Percentiles rank a stretch among this genome's conserved stretches.
These are phyloP conservation scores for Pistacia atlantica DNA, from an alignment of 345 rosid species.

Conservation along the genomic window DNA sequence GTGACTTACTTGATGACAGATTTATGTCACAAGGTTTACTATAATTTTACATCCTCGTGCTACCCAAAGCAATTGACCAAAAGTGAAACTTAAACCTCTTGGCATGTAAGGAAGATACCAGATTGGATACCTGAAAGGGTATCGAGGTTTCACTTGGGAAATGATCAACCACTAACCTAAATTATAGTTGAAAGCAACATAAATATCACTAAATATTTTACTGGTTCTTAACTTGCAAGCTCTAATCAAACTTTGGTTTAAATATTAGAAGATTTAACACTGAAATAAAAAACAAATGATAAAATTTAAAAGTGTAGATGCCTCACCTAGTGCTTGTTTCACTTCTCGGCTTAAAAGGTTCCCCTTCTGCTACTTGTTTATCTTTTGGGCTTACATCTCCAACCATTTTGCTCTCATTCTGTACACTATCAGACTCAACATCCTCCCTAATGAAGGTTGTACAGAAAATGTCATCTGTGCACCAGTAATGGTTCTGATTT, in stretches of 20 bases:
- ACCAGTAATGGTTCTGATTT: neutral
- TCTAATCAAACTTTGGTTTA: neutral
- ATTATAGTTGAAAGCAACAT: neutral
- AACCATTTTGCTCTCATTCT: constrained; percentile 31
- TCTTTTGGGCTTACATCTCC: constrained; percentile 39
- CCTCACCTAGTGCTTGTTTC: constrained; percentile 41
- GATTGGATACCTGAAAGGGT: neutral
- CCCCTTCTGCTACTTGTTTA: constrained; percentile 37
- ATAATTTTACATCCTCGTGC: neutral
- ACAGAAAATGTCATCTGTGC: constrained; percentile 10
- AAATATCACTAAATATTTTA: neutral
- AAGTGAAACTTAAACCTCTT: neutral
- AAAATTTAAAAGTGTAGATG: neutral
- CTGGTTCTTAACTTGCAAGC: constrained; percentile 2
- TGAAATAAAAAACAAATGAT: neutral
- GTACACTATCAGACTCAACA: constrained; percentile 25
- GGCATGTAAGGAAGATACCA: neutral
- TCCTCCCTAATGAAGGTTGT: constrained; percentile 34
- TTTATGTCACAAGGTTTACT: too few species aligned
- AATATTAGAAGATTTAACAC: neutral
- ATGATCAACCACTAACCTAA: constrained; percentile 3
- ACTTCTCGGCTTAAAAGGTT: constrained; percentile 36
- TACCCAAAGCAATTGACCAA: neutral
- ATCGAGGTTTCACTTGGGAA: neutral
- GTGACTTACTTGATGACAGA: too few species aligned